Base-by-base conservation (phyloP, 2,329 filamentous ascomycete genomes). In the Penicillium italicum region DNA sequence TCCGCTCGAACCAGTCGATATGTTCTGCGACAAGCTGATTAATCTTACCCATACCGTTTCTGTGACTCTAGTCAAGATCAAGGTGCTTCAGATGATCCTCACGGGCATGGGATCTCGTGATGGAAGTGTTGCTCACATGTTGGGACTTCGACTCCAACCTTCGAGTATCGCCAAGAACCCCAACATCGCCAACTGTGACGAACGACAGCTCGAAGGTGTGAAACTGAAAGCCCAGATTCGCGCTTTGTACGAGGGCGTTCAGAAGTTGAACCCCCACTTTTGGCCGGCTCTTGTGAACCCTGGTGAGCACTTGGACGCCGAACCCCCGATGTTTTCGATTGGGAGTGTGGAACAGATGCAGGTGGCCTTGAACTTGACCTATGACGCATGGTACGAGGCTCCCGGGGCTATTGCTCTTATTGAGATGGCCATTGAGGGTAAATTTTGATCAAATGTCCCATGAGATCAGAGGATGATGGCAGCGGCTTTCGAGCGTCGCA, bases 1-100 rank as follows among this genome's bases (percentile, higher is more conserved):
- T 60, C 67, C 67, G 0, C 69, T 82, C 18, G 79, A 81, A 62
- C 42, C 61, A 2, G 44, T 67, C 10, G 57, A 64, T 11, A 44
- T 53, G 20, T 60, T 67, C 31, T 30, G 71, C 7, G 62, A 49
- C 9, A 11, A 6, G 14, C 9, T 10, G 20, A 16, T 26, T 4
- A 11, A 34, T 36, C 28, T 50, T 20, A 9, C 38, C 11, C 30
- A 42, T 38, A 65, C 52, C 8, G 59, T 68, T 14, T 60, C 67
- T 1, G 14, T 74, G n/a, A 66, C 62, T 4, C 58, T 77, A 8
- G 11, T 43, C 10, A 43, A 45, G 28, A 1, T 16, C 28, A 33
- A 45, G 22, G 28, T 33, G 28, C 43, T 43, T 18, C 41, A 43
- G 18, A 10, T 18, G 6, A 2, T 43, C 5, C n/a, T 43, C 16